phyloP scores from a whole-genome alignment of 306 rosid genomes.

The Pyrus communis region DNA sequence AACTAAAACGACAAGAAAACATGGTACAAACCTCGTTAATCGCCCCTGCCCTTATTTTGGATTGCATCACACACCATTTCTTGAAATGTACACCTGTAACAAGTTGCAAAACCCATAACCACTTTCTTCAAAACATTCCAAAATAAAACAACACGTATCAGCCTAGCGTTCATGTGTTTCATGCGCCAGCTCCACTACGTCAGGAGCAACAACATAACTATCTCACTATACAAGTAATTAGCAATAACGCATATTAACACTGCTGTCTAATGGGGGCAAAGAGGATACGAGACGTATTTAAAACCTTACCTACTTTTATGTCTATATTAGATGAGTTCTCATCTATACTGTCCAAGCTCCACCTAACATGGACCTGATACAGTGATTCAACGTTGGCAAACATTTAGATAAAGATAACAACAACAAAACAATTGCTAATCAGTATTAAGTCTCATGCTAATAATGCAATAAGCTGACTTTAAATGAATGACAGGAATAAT shows the following conservation, averaged over 20 bases:
- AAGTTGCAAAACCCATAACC: slow-evolving; percentile 7
- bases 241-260: not conserved
- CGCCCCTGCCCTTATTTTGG: slow-evolving; percentile 88
- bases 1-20: not conserved
- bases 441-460: not conserved
- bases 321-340: slow-evolving; percentile 66
- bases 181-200: not conserved
- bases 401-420: not conserved
- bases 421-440: not conserved
- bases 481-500: not conserved
- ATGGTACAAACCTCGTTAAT: slow-evolving; percentile 69
- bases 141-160: not conserved
- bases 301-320: slow-evolving; percentile 76
- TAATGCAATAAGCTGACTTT: not conserved
- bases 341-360: slow-evolving; percentile 51
- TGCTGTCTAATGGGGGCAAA: not conserved
- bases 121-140: slow-evolving; percentile 1
- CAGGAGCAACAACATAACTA: not conserved
- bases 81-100: slow-evolving; percentile 87
- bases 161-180: not conserved
- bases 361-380: slow-evolving; percentile 77
- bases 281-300: not conserved
- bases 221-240: not conserved
- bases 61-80: slow-evolving; percentile 97
- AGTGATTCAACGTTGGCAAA: slow-evolving; percentile 17